A percentile compares a stretch with the other conserved stretches of the same genome.
These are phyloP conservation scores for Sparassis latifolia DNA, from an alignment of 1,284 basidiomycete genomes.

Conservation along the genomic window DNA sequence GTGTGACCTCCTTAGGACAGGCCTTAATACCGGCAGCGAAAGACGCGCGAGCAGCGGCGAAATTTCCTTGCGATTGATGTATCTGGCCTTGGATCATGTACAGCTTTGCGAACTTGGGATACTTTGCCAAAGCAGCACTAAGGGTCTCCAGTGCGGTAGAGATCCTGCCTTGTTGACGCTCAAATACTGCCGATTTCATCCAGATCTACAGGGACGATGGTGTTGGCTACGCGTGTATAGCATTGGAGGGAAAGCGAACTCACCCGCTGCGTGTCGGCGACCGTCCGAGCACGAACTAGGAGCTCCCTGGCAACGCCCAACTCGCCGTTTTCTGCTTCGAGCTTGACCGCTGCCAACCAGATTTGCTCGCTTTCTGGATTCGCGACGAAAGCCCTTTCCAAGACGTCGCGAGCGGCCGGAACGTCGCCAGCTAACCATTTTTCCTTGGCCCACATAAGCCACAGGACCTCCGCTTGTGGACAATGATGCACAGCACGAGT, in stretches of 20 bases:
- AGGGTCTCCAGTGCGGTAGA: conserved; percentile 74
- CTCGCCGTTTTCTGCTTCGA: conserved; percentile 93
- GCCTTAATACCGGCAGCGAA: conserved; percentile 79
- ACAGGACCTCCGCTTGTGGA: conserved; percentile 91
- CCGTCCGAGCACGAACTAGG: conserved; percentile 80
- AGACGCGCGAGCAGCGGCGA: conserved; percentile 65
- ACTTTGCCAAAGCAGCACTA: conserved; percentile 71
- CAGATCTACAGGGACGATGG: conserved; percentile 61
- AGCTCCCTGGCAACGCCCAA: conserved; percentile 81
- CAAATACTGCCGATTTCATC: conserved; percentile 97
- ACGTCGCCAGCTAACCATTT: conserved; percentile 90
- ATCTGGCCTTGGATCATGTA: conserved; percentile 98
- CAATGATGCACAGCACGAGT: conserved; percentile 82
- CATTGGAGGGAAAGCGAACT: conserved; percentile 20
- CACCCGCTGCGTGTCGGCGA: conserved; percentile 88
- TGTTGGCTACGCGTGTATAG: too few species aligned
- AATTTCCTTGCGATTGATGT: conserved; percentile 54
- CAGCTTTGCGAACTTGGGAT: conserved; percentile 84
- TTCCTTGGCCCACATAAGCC: conserved; percentile 97
- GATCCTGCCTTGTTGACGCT: conserved; percentile 79
- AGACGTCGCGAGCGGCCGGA: conserved; percentile 77
- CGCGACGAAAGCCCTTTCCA: conserved; percentile 87
- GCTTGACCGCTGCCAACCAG: conserved; percentile 94
- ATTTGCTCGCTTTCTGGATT: conserved; percentile 97
- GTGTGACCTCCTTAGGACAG: conserved; percentile 74